Conservation (phyloP, 2,329 filamentous ascomycete genomes). For the Passalora sequoiae region DNA sequence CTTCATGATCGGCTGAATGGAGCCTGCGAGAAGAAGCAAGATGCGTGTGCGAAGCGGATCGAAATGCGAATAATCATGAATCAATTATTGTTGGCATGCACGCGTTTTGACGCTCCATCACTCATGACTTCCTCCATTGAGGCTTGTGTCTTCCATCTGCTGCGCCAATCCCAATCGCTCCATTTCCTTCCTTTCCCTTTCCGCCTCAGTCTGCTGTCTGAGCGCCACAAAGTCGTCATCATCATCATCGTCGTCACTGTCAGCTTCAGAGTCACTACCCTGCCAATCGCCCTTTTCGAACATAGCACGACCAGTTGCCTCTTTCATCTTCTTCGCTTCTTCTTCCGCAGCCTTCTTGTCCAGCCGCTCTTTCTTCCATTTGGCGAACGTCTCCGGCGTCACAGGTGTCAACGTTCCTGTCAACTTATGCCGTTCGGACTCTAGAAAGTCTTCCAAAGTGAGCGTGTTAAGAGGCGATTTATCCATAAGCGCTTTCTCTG, state of each 20-base stretch:
- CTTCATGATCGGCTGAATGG: too few relatives aligned
- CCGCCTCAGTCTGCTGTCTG: slow-evolving; percentile 74
- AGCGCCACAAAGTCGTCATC: slow-evolving; percentile 70
- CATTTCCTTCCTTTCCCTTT: slow-evolving; percentile 71
- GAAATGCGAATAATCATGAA: too few relatives aligned
- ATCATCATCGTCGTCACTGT: slow-evolving; percentile 51
- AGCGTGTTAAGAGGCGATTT: slow-evolving; percentile 92
- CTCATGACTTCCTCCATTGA: neutral
- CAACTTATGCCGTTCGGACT: slow-evolving; percentile 92
- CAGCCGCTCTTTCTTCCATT: slow-evolving; percentile 92
- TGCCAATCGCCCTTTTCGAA: slow-evolving; percentile 97
- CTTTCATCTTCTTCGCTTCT: slow-evolving; percentile 83
- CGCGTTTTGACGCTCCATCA: too few relatives aligned
- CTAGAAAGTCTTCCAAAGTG: slow-evolving; percentile 94
- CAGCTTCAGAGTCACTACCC: slow-evolving; percentile 59
- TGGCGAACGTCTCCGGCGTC: slow-evolving; percentile 84
- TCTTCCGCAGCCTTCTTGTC: slow-evolving; percentile 96
- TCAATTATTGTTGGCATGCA: too few relatives aligned
- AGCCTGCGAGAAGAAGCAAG: too few relatives aligned
- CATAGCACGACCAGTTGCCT: slow-evolving; percentile 87
- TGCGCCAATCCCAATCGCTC: slow-evolving; percentile 49
- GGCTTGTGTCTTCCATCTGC: slow-evolving; percentile 12
- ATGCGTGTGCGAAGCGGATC: too few relatives aligned
- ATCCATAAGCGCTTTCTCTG: slow-evolving; percentile 92
- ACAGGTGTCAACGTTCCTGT: slow-evolving; percentile 89